A percentile compares a stretch with the other conserved stretches of the same genome.
phyloP scores from a whole-genome alignment of 2,329 filamentous ascomycete genomes.

The Colletotrichum sidae region DNA sequence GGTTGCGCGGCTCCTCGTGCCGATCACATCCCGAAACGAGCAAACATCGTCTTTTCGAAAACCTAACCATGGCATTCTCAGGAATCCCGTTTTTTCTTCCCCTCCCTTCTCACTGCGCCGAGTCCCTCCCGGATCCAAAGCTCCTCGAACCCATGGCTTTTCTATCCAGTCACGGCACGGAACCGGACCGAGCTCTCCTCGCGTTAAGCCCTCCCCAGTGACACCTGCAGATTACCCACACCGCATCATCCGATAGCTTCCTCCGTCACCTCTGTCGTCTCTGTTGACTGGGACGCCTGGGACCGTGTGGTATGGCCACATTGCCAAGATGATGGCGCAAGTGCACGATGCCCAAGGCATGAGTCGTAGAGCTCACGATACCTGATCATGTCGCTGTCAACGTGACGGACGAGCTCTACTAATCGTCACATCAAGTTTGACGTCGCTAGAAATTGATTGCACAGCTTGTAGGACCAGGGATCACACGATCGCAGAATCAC shows the following conservation, averaged over 20 bases:
- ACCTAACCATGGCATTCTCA: conserved; percentile 28
- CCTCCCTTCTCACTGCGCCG: neutral
- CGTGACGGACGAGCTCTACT: too few relatives aligned
- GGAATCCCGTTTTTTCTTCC: conserved; percentile 21
- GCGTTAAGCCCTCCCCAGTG: neutral
- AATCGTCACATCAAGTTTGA: too few relatives aligned
- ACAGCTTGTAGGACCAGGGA: neutral
- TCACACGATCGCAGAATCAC: neutral
- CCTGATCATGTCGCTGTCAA: too few relatives aligned
- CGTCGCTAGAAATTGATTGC: too few relatives aligned
- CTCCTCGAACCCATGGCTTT: neutral
- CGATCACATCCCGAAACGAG: conserved; percentile 27
- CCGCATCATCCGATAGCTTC: neutral
- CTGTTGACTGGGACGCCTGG: too few relatives aligned
- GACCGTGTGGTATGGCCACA: too few relatives aligned
- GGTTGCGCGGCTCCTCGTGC: conserved; percentile 21
- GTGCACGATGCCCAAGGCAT: too few relatives aligned
- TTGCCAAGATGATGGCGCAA: too few relatives aligned
- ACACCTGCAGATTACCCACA: conserved; percentile 21
- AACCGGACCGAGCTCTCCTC: conserved; percentile 1
- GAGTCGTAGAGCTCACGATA: too few relatives aligned
- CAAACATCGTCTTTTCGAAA: conserved; percentile 27
- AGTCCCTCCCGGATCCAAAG: neutral
- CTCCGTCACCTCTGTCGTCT: conserved; percentile 4
- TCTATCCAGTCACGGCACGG: neutral